Evolutionary conservation across 805 yeast species (phyloP), one percentile per base, ranked within the genome.

Genomic region (Ogataea paradorogensis): DNA sequence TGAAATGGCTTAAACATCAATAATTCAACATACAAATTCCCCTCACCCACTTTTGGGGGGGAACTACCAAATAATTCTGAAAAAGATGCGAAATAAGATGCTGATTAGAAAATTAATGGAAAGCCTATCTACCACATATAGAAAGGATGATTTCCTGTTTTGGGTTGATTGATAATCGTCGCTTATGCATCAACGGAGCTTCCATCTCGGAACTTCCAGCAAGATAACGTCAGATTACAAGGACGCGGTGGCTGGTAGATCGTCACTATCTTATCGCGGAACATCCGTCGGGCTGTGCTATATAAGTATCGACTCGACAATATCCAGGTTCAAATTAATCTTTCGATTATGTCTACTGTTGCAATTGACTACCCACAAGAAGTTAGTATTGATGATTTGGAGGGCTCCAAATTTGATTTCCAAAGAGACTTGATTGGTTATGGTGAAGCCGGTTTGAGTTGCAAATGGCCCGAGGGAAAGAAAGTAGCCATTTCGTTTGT

Each of bases 401-500:
- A 29, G 8, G 44, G 40, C 11, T 41, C 53, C 36, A 47, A 45
- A 30, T 47, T 34, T 35, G 50, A 50, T 10, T 50, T 50, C 26
- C 31, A 39, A 27, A 43, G 53, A 31, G 48, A 49, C 24, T 29
- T 49, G 8, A 40, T 43, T 20, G 62, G 62, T 5, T 56, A 58
- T 35, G 62, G 62, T 7, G 61, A 56, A 35, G 40, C 43, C 22
- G 50, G 55, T 4, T 42, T 55, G 14, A 51, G 55, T 16, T 45
- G 52, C 20, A 30, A 53, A 35, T 56, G 59, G 61, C 61, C 61
- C 6, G 43, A 51, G n/a, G 47, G 48, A 4, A 46, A 47, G 9
- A 51, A 41, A 31, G 40, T 54, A 26, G 61, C 61, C 8, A 45
- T 56, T 21, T 51, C 57, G 7, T 56, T 56, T 30, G 59, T 56